Base-by-base conservation (phyloP, 2,329 filamentous ascomycete species). In the Colletotrichum liaoningense region DNA sequence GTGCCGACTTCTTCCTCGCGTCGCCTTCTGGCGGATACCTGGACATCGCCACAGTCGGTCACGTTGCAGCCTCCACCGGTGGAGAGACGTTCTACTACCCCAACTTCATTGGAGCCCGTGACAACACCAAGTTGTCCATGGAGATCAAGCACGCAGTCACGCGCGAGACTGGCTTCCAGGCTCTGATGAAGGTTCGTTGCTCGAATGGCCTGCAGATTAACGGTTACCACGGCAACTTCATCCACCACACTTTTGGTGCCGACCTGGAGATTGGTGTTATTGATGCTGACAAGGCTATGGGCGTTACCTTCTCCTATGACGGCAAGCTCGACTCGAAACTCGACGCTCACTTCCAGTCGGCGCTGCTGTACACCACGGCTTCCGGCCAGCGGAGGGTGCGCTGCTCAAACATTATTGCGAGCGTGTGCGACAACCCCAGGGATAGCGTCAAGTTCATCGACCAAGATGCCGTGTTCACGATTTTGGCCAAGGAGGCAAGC, bases 81-180 rank as follows among this genome's bases (percentile, higher is more conserved):
- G 97, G 97, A 75, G 97, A 99, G 82, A 94, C 93, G 0, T 99
- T 95, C 84, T 98, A 97, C 84, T 99, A 97, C 81, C 95, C 97
- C 58, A 99, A 98, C 82, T 99, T 98, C 85, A 92, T 98, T 72
- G 91, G 93, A 8, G 94, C 94, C 8, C 91, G 97, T 49, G 97
- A 99, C 82, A 91, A 93, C 56, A 88, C 94, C 69, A 97, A 96
- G 84, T 85, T 99, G 52, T 93, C 93, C 2, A 90, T 93, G 60
- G 97, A 99, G 84, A 91, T 99, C 76, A 91, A 92, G 77, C 96
- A 98, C 79, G 92, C 94, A 0, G 91, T 98, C 35, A 95, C 92
- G 3, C 90, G 97, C 75, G 95, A 98, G 82, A 98, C 96, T 59
- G 97, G 97, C 26, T 98, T 94, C 85, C 96, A 98, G 83, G 95